Evolutionary conservation across 225 moss, liverwort and hornwort genomes (phyloP).

Genomic region (Ulota crispa): DNA sequence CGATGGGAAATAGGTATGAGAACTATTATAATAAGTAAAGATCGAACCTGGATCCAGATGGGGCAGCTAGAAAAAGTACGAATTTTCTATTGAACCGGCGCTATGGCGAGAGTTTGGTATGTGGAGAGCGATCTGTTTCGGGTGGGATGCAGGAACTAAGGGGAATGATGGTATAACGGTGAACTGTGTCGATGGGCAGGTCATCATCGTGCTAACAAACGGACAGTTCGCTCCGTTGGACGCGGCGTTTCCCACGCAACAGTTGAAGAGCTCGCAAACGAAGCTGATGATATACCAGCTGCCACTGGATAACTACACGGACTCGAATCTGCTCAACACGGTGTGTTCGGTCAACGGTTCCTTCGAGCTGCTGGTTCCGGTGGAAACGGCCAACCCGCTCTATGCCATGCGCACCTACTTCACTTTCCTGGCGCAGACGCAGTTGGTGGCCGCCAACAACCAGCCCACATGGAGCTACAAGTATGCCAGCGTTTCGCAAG

Average conservation of each 20-base stretch:
- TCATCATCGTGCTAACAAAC: slow-evolving; percentile 20
- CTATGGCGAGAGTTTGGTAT: background rate
- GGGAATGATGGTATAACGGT: background rate
- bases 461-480: slow-evolving; percentile 7
- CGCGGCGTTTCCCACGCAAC: slow-evolving; percentile 12
- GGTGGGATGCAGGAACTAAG: background rate
- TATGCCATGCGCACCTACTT: slow-evolving; percentile 26
- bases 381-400: slow-evolving; percentile 9
- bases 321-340: background rate
- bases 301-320: background rate
- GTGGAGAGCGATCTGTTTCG: background rate
- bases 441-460: background rate
- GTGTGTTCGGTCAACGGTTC: slow-evolving; percentile 13
- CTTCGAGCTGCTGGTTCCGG: slow-evolving; percentile 19
- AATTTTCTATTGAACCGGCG: background rate
- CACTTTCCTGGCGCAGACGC: slow-evolving; percentile 17
- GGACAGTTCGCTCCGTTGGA: slow-evolving; percentile 21
- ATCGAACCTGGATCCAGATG: too few relatives aligned
- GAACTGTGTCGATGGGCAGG: background rate
- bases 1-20: too few relatives aligned
- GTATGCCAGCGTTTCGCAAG: background rate
- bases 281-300: slow-evolving; percentile 29
- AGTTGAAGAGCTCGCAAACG: background rate
- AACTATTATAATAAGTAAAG: too few relatives aligned
- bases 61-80: too few relatives aligned